Evolutionary conservation across 2,329 filamentous ascomycete genomes (phyloP).

Genomic region (Trichothecium sympodiale): DNA sequence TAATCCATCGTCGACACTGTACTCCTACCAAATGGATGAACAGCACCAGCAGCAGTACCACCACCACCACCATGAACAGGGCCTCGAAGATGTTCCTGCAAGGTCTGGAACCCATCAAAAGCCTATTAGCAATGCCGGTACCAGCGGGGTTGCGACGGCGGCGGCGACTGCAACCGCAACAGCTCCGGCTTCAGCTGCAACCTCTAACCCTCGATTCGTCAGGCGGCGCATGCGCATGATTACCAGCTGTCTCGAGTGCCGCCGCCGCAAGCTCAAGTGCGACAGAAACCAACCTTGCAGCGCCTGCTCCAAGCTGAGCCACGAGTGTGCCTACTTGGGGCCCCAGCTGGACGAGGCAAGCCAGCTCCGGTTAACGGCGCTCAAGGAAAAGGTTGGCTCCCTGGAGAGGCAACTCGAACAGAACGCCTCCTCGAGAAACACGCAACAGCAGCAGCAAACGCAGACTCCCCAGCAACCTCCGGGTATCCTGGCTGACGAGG

Average conservation of each 20-base stretch:
- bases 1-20: no score
- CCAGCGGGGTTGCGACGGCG: neutral
- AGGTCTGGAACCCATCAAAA: no score
- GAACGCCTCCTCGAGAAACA: slow-evolving; percentile 37
- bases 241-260: slow-evolving; percentile 39
- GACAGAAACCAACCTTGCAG: slow-evolving; percentile 27
- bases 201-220: slow-evolving; percentile 33
- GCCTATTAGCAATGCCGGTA: neutral
- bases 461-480: slow-evolving; percentile 20
- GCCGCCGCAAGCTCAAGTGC: slow-evolving; percentile 33
- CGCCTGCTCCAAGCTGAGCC: slow-evolving; percentile 34
- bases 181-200: no score
- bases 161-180: neutral
- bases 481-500: slow-evolving; percentile 36
- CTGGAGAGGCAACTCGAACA: slow-evolving; percentile 60
- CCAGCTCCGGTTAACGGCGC: slow-evolving; percentile 60
- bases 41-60: no score
- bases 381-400: slow-evolving; percentile 68
- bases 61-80: no score
- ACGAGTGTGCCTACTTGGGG: slow-evolving; percentile 53
- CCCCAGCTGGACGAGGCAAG: slow-evolving; percentile 57
- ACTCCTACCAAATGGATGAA: no score
- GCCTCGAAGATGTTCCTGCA: no score
- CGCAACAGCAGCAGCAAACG: slow-evolving; percentile 22
- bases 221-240: slow-evolving; percentile 55